Percentiles rank a stretch among this genome's conserved stretches.
Conservation (phyloP, 2,329 filamentous ascomycete species). For the Fusarium sp. region DNA sequence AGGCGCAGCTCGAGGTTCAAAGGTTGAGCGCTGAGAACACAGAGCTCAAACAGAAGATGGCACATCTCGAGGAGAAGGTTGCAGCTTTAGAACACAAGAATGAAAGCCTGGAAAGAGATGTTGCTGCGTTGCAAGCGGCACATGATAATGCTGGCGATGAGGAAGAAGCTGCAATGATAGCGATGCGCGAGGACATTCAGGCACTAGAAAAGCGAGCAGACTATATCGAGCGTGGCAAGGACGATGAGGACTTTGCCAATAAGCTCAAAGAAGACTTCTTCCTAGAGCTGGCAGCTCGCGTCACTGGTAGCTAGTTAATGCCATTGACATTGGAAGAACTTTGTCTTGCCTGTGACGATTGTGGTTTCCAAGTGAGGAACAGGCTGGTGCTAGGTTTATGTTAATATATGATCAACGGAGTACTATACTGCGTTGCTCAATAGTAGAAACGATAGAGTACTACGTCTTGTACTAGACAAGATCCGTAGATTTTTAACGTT, state of each 20-base stretch:
- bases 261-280: conserved; percentile 8
- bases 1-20: neutral
- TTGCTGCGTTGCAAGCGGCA: neutral
- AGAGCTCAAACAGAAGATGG: conserved; percentile 3
- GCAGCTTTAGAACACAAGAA: neutral
- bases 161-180: conserved; percentile 6
- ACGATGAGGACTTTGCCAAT: conserved; percentile 1
- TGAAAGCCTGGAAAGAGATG: neutral
- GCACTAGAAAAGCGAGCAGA: neutral
- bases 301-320: neutral
- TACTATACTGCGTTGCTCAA: too few species aligned
- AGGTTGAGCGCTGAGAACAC: neutral
- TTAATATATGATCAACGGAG: too few species aligned
- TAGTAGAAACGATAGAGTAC: too few species aligned
- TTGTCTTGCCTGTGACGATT: too few species aligned
- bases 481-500: too few species aligned
- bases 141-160: neutral
- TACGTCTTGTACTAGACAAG: too few species aligned
- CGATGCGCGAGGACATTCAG: conserved; percentile 6
- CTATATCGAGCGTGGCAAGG: conserved; percentile 4
- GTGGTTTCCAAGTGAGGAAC: too few species aligned
- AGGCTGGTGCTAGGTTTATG: too few species aligned
- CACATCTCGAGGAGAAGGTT: neutral
- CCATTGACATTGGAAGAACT: too few species aligned
- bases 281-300: conserved; percentile 2